Base-by-base conservation (phyloP, 2,329 filamentous ascomycete genomes). In the Curvularia verruculosa region DNA sequence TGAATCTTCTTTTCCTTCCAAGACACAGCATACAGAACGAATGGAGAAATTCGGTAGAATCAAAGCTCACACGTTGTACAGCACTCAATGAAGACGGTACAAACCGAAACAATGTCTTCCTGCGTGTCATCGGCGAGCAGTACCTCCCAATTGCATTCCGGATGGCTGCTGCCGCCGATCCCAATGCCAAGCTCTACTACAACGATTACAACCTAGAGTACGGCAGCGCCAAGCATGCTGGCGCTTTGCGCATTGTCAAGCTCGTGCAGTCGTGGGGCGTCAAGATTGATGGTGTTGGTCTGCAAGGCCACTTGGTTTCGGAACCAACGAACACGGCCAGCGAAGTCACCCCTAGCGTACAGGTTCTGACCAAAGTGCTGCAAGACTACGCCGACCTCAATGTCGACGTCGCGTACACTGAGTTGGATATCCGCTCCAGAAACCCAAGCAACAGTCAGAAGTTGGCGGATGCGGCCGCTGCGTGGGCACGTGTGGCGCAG, bases 121-220 rank as follows among this genome's bases (percentile, higher is more conserved):
- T 81, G 70, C 74, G 79, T 36, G 80, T 82, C 29, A 81, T 88
- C 24, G 84, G 85, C 31, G 81, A 82, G 23, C 79, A 81, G 45
- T 89, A 82, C 74, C 79, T 88, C 51, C 77, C 80, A 7, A 79
- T 87, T 44, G 82, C 86, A 8, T 88, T 88, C 77, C 73, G 66
- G 19, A 80, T 84, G 1, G 85, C 85, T 3, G 79, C 80, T n/a
- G 78, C 78, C 8, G 84, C 84, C 1, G 85, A 87, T 63, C 82
- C 85, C 1, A 66, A 75, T 19, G 80, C 84, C 28, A 87, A 87
- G 78, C 79, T 89, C 41, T 86, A 84, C 70, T 84, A 84, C 75
- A 86, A 86, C 69, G 84, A 86, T 72, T 88, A 87, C 79, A 87
- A 86, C 76, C 82, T 87, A 61, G 86, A 88, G 72, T 79, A 75